A percentile compares a stretch with the other conserved stretches of the same genome.
These are phyloP conservation scores for Straminergon stramineum DNA, from an alignment of 225 moss, liverwort and hornwort species.

Conservation along the genomic window DNA sequence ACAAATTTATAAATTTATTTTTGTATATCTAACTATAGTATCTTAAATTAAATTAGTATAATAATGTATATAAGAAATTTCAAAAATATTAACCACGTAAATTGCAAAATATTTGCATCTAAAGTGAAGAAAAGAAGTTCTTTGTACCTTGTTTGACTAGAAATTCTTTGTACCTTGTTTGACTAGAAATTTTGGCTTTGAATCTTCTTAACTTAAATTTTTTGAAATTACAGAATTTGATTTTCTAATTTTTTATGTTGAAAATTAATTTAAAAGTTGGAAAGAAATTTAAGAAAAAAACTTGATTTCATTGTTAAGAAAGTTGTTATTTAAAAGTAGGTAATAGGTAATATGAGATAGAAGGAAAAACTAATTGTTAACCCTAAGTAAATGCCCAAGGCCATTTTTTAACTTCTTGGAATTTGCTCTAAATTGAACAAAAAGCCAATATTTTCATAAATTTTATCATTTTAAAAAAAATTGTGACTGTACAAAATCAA, in stretches of 20 bases:
- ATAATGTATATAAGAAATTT: not conserved
- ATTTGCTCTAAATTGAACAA: too few relatives aligned
- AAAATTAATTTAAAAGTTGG: not conserved
- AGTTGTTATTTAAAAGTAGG: not conserved
- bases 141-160: not conserved
- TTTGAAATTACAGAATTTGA: not conserved
- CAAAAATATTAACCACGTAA: fast-evolving
- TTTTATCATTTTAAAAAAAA: too few relatives aligned
- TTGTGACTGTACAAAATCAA: too few relatives aligned
- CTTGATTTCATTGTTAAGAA: not conserved
- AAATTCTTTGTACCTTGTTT: not conserved
- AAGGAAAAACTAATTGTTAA: not conserved
- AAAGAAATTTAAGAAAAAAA: not conserved
- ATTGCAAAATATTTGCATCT: not conserved
- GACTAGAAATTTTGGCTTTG: not conserved
- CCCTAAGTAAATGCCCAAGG: too few relatives aligned
- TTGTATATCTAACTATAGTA: fast-evolving
- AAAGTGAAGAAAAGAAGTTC: not conserved
- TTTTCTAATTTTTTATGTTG: not conserved
- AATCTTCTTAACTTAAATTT: not conserved
- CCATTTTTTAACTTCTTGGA: too few relatives aligned
- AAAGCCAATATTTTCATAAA: too few relatives aligned
- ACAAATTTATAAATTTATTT: not conserved
- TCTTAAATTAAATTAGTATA: not conserved
- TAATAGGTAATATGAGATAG: too few relatives aligned